Percentiles rank a stretch among this genome's conserved stretches.
These are phyloP conservation scores for Leccinum incarnatum DNA, from an alignment of 768 basidiomycete genomes.

Conservation along the genomic window DNA sequence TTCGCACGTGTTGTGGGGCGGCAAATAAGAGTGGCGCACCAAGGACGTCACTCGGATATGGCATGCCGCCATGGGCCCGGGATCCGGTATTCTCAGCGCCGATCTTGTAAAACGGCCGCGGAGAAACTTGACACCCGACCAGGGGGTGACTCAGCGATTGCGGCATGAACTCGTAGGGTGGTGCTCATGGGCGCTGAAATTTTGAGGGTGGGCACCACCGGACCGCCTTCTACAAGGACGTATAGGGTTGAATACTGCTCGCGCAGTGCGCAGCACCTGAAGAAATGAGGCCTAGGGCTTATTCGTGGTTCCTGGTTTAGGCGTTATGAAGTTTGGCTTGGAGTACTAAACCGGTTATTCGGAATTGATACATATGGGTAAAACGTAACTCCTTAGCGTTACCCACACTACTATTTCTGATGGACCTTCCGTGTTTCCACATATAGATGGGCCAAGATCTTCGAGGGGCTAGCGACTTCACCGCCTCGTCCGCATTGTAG, in stretches of 20 bases:
- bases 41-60: not conserved
- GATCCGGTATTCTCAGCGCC: not conserved
- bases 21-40: not conserved
- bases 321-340: not conserved
- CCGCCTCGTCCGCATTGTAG: conserved; percentile 14
- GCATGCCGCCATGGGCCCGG: not conserved
- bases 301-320: not conserved
- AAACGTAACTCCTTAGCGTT: not conserved
- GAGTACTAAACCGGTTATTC: not conserved
- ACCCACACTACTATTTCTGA: not conserved
- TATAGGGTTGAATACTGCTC: not conserved
- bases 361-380: too few species aligned
- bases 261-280: not conserved
- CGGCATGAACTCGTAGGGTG: not conserved
- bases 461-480: conserved; percentile 1
- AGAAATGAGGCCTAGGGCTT: not conserved
- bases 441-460: not conserved
- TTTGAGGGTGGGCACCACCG: not conserved
- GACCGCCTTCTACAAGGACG: not conserved
- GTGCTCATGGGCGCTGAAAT: not conserved
- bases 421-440: not conserved
- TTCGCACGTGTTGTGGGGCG: not conserved
- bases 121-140: not conserved
- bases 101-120: not conserved
- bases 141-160: not conserved